Evolutionary conservation across 2,329 filamentous ascomycete species (phyloP).

Genomic region (Calonectria naviculata): DNA sequence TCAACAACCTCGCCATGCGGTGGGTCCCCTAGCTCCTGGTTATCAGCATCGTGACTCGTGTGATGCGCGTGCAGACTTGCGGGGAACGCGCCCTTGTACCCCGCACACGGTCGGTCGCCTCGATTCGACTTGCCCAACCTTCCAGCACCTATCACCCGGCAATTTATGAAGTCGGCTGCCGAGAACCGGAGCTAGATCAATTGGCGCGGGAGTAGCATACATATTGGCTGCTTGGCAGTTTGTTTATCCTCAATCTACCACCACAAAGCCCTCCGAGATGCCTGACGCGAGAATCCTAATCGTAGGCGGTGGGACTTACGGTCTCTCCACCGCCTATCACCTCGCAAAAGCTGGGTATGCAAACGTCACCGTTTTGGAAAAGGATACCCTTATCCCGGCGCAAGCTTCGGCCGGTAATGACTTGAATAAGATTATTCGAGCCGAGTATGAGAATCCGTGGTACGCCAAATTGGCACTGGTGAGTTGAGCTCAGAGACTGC

Average conservation of each 20-base stretch:
- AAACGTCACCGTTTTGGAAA: slow-evolving; percentile 50
- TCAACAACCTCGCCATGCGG: not conserved
- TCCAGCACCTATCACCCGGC: not conserved
- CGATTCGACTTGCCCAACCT: slow-evolving; percentile 5
- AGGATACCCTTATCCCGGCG: not conserved
- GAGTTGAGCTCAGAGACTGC: not conserved
- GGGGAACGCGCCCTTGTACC: not conserved
- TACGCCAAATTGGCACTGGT: slow-evolving; percentile 63
- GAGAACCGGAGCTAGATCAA: not conserved
- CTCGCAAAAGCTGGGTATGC: slow-evolving; percentile 41
- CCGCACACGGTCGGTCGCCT: not conserved
- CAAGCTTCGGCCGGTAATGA: slow-evolving; percentile 64
- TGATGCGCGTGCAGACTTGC: not conserved
- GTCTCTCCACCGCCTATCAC: slow-evolving; percentile 43
- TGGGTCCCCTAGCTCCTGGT: not conserved
- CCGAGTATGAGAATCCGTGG: slow-evolving; percentile 67
- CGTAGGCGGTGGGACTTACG: slow-evolving; percentile 46
- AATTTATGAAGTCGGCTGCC: not conserved
- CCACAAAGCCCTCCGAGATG: not conserved
- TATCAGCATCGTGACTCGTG: not conserved
- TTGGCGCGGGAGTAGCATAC: not conserved
- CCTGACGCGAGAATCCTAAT: slow-evolving; percentile 29
- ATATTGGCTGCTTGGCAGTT: not conserved
- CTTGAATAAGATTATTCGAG: slow-evolving; percentile 70
- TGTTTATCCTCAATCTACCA: not conserved